A percentile compares a stretch with the other conserved stretches of the same genome.
phyloP scores from a whole-genome alignment of 768 basidiomycete genomes.

The Sistotremastrum niveocremeum region DNA sequence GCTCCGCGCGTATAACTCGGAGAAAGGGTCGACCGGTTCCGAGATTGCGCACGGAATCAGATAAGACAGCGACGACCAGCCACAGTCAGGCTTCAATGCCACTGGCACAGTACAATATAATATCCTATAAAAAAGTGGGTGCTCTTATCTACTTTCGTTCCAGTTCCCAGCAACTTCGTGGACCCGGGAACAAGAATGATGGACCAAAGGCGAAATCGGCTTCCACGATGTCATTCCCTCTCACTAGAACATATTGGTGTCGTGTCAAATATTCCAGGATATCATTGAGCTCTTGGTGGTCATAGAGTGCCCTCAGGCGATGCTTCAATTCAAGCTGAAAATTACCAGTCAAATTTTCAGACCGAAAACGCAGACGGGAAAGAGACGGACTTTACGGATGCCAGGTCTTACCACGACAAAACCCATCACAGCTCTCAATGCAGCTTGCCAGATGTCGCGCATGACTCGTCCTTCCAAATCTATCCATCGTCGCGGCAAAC shows the following conservation, averaged over 20 bases:
- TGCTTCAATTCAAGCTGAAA: conserved; percentile 53
- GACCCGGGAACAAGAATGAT: too few species aligned
- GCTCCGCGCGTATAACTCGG: too few species aligned
- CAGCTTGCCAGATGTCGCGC: conserved; percentile 57
- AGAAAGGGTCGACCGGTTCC: too few species aligned
- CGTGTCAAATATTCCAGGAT: conserved; percentile 32
- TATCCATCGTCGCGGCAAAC: conserved; percentile 56
- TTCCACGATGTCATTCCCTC: too few species aligned
- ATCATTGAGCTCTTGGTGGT: conserved; percentile 62
- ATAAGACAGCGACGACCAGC: too few species aligned
- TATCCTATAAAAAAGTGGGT: too few species aligned
- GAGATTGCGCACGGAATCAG: too few species aligned
- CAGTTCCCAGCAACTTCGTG: too few species aligned
- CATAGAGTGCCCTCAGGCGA: conserved; percentile 59
- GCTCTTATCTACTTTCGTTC: too few species aligned
- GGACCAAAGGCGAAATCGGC: too few species aligned
- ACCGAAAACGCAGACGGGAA: not conserved
- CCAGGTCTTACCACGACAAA: conserved; percentile 59
- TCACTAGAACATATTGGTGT: not conserved
- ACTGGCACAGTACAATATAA: too few species aligned
- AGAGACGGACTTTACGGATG: conserved; percentile 45
- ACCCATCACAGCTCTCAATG: conserved; percentile 52
- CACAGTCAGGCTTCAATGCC: too few species aligned
- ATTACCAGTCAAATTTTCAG: conserved; percentile 1
- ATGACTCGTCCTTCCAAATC: conserved; percentile 54